Conservation (phyloP, 257 asterid species). For the Solanum gandarillasii region DNA sequence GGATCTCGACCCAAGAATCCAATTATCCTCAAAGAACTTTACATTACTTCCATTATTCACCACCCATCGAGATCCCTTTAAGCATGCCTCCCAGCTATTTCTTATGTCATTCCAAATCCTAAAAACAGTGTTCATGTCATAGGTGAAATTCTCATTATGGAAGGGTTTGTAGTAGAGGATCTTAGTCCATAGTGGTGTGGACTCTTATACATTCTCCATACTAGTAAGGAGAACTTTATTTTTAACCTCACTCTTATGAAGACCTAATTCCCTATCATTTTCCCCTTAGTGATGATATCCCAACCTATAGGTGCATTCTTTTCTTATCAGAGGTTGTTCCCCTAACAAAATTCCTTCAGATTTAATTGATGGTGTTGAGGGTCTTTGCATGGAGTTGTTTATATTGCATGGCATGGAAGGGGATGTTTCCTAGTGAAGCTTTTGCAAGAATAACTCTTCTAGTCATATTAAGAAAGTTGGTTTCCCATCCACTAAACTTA, state of each 20-base stretch:
- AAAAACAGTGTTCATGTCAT: not conserved
- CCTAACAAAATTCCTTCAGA: not conserved
- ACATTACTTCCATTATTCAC: not conserved
- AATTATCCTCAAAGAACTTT: not conserved
- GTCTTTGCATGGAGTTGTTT: not conserved
- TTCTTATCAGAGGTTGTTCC: not conserved
- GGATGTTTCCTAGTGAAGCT: not conserved
- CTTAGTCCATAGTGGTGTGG: not conserved
- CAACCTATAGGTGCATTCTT: not conserved
- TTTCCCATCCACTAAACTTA: not conserved
- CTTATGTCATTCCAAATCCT: not conserved
- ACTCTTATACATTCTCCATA: not conserved
- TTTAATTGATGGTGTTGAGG: not conserved
- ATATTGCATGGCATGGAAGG: not conserved
- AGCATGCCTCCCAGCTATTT: not conserved
- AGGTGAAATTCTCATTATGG: not conserved
- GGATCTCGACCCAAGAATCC: not conserved
- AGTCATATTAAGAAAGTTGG: not conserved
- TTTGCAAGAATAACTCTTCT: not conserved
- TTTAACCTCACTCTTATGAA: not conserved
- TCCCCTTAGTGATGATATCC: not conserved
- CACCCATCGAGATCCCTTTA: not conserved
- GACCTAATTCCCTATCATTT: not conserved
- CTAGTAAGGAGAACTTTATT: not conserved
- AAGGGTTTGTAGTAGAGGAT: not conserved